A percentile compares a stretch with the other conserved stretches of the same genome.
These are phyloP conservation scores for Ilex aquifolium DNA, from an alignment of 257 asterid species.

Conservation along the genomic window DNA sequence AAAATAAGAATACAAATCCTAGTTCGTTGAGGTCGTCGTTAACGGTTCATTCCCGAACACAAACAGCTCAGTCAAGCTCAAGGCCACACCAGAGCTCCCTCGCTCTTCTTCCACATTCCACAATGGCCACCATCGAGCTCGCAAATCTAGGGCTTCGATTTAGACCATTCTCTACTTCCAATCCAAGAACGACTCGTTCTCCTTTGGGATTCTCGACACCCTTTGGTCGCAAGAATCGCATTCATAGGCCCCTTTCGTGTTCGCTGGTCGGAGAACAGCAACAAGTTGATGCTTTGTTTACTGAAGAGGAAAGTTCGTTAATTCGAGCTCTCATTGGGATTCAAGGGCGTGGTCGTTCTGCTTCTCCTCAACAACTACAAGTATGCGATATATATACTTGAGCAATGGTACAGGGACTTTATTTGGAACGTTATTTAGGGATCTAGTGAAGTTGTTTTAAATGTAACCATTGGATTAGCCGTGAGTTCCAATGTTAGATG, in stretches of 20 bases:
- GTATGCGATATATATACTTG: not conserved
- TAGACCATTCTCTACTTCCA: conserved; percentile 5
- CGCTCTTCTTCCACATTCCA: not conserved
- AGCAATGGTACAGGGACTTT: too few relatives aligned
- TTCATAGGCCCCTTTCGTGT: conserved; percentile 20
- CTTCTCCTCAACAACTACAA: conserved; percentile 61
- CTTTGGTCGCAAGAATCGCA: conserved; percentile 11
- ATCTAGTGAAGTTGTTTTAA: too few relatives aligned
- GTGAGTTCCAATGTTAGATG: too few relatives aligned
- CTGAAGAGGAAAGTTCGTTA: conserved; percentile 46
- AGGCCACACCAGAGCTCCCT: not conserved
- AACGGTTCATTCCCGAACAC: conserved; percentile 8
- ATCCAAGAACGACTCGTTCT: not conserved
- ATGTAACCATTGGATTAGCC: too few relatives aligned
- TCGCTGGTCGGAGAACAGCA: conserved; percentile 33
- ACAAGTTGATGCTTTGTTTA: conserved; percentile 19
- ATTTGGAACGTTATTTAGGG: too few relatives aligned
- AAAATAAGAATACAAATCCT: not conserved
- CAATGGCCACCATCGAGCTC: conserved; percentile 25
- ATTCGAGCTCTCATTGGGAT: conserved; percentile 76
- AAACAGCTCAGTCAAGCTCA: not conserved
- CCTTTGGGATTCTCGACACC: not conserved
- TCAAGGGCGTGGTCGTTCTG: conserved; percentile 86
- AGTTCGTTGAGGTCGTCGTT: conserved; percentile 14
- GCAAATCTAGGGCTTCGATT: conserved; percentile 20